These are phyloP conservation scores for Klebsormidium nitens DNA, from an alignment of 139 green algal species.

Conservation along the genomic window DNA sequence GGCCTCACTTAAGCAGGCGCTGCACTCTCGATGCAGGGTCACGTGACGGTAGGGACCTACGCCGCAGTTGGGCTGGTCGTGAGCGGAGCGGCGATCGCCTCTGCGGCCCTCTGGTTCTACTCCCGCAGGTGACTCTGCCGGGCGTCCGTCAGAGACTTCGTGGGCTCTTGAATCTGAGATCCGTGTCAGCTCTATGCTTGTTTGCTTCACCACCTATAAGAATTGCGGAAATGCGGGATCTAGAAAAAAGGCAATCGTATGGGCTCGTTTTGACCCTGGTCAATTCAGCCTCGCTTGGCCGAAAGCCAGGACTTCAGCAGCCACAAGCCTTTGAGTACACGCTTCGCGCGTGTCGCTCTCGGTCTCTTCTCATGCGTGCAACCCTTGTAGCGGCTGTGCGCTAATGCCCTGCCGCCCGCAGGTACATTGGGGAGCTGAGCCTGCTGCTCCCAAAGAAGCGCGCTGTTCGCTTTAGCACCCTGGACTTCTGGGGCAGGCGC, in stretches of 20 bases:
- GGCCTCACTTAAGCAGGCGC: neutral
- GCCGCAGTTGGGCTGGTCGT: conserved; percentile 16
- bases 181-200: too few relatives aligned
- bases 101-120: conserved; percentile 10
- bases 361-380: too few relatives aligned
- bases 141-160: neutral
- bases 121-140: conserved; percentile 3
- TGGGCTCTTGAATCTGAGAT: too few relatives aligned
- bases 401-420: neutral
- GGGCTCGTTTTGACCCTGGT: neutral
- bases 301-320: too few relatives aligned
- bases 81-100: conserved; percentile 2
- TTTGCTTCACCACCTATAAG: too few relatives aligned
- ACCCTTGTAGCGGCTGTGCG: too few relatives aligned
- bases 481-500: conserved; percentile 23
- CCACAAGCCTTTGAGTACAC: too few relatives aligned
- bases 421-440: conserved; percentile 14
- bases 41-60: conserved; percentile 4
- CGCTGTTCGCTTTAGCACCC: conserved; percentile 4
- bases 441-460: neutral
- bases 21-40: neutral
- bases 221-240: too few relatives aligned
- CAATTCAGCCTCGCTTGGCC: too few relatives aligned
- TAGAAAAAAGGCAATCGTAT: neutral
- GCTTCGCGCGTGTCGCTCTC: too few relatives aligned